Base-by-base conservation (phyloP, 768 basidiomycete genomes). In the Kwoniella dendrophila region DNA sequence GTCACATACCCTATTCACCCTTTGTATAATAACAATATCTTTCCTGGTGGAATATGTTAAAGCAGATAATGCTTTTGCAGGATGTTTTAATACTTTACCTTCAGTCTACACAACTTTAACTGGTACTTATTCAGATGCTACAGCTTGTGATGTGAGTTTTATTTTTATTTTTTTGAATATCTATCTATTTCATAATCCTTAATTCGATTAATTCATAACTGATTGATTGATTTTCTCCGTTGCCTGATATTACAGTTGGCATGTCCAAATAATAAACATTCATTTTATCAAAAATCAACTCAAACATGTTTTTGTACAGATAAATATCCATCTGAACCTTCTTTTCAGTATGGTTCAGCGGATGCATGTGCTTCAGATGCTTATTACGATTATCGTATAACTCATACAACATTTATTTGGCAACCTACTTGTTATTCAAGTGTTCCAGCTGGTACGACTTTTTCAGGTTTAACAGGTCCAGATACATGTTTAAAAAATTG, bases 401-500 rank as follows among this genome's bases (percentile, higher is more conserved):
- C 41, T 4, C 36, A 40, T 27, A 55, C 53, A 14, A 40, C 53
- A 26, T 55, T 40, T 29, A 41, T 29, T 18, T 55, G 53, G 53
- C 16, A 29, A 12, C 53, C 53, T 0, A 2, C 16, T 1, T 55
- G 53, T 22, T 55, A 55, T 41, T 24, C 53, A 6, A 41, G 22
- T 41, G 34, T 38, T n/a, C 53, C 53, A 11, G 22, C 29, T n/a
- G 53, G 53, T 5, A 1, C 41, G 38, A 40, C 53, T 2, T 55
- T 40, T 18, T 40, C 27, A n/a, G 6, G 10, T 12, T 29, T 55
- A 22, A 55, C 53, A 10, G 53, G 53, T 26, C 53, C 53, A 8
- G 53, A 55, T 55, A 55, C 53, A 5, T 55, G 53, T 41, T 44
- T 55, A 18, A 55, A 55, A 38, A 55, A 55, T 44, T 55, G 53